Base-by-base conservation (phyloP, 805 yeast genomes). In the Metschnikowia santaceciliae region DNA sequence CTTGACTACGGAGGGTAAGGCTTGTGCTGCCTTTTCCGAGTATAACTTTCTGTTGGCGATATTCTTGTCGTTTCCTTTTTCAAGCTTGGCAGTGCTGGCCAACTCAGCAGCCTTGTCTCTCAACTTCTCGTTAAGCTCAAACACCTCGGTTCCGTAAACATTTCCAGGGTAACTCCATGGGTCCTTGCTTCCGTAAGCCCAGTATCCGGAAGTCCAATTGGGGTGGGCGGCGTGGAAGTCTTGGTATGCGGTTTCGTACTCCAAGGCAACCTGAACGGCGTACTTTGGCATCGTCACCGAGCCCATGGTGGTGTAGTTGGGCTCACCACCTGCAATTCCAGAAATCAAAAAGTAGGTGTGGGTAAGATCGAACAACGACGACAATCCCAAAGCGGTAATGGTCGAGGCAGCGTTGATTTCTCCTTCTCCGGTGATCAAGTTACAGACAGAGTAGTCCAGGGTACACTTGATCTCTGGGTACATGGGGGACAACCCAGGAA, bases 281-380 rank as follows among this genome's bases (percentile, higher is more conserved):
- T 71, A 83, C 58, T 75, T 77, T 36, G 86, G 76, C 59, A 80
- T 80, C 1, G 85, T 76, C 46, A 78, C 87, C 20, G 83, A 76
- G 36, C 86, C 88, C 49, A 82, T 59, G 30, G 86, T 77, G 49
- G 81, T 82, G 55, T 68, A 61, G 40, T 69, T 54, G 32, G 88
- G 88, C 55, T 80, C 77, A 49, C 83, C 80, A 53, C 87, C 88
- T 11, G 82, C 86, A 61, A 83, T 83, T 62, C 88, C 88, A 20
- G 84, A 83, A 54, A 81, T 69, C 57, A 83, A 57, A 71, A 80
- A 83, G 70, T 81, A 83, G 40, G 88, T 81, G 58, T 78, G 75
- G 35, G 80, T 62, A 47, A 83, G 72, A 61, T 83, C 85, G 54
- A 83, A 82, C 51, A 71, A 59, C 37, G 85, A 81, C 50, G 74